phyloP scores from a whole-genome alignment of 192 early-diverging fungal genomes.

The Coemansia sp. region DNA sequence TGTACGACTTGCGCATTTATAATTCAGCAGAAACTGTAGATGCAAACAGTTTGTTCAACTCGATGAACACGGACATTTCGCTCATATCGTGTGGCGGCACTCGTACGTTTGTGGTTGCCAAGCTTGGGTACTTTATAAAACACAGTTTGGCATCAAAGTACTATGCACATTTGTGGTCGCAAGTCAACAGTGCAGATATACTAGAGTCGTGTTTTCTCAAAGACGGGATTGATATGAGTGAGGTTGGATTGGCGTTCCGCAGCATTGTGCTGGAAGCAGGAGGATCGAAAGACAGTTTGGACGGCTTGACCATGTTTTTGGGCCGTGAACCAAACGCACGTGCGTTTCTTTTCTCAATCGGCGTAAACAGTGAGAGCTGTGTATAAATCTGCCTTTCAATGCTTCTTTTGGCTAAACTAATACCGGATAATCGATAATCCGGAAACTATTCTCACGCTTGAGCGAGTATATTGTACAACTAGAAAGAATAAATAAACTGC shows the following conservation, averaged over 20 bases:
- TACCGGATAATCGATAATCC: not conserved
- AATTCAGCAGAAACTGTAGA: constrained; percentile 38
- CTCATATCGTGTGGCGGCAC: constrained; percentile 24
- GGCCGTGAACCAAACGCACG: not conserved
- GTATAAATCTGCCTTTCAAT: too few relatives aligned
- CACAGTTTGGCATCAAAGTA: constrained; percentile 64
- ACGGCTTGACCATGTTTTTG: not conserved
- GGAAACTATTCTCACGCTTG: too few relatives aligned
- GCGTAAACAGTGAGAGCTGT: not conserved
- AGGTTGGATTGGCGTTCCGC: not conserved
- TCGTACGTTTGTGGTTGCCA: constrained; percentile 37
- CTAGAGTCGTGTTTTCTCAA: constrained; percentile 17
- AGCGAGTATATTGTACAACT: too few relatives aligned
- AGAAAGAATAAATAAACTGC: too few relatives aligned
- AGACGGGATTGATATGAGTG: not conserved
- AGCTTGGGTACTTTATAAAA: constrained; percentile 63
- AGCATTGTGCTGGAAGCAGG: not conserved
- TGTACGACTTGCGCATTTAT: constrained; percentile 70
- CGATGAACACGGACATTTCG: constrained; percentile 25
- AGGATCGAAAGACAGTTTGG: not conserved
- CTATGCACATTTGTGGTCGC: constrained; percentile 72
- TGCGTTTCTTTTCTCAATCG: not conserved
- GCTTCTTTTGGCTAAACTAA: too few relatives aligned
- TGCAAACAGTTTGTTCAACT: constrained; percentile 31
- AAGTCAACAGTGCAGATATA: constrained; percentile 78